A percentile compares a stretch with the other conserved stretches of the same genome.
phyloP scores from a whole-genome alignment of 805 yeast genomes.

The Cyberlindnera euphorbiae region DNA sequence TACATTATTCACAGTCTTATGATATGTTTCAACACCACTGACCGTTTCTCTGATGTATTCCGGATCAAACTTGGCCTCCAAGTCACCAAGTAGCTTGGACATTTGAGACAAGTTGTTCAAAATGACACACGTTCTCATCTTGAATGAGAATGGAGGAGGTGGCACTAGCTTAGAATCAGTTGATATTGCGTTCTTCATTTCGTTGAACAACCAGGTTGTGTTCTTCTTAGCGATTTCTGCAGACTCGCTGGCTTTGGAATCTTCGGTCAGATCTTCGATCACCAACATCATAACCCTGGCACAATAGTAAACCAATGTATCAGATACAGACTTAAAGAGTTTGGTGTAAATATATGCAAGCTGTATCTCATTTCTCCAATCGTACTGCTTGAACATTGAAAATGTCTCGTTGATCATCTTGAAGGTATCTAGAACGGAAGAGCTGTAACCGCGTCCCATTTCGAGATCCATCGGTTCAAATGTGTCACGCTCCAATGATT shows the following conservation, averaged over 20 bases:
- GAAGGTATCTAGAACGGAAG: constrained; percentile 66
- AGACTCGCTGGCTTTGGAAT: too few species aligned
- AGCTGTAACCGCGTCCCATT: constrained; percentile 40
- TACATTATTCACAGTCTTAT: constrained; percentile 38
- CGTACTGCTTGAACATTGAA: constrained; percentile 49
- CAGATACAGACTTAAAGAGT: constrained; percentile 59
- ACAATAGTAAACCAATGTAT: constrained; percentile 51
- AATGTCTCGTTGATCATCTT: constrained; percentile 55
- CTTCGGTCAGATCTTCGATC: constrained; percentile 42
- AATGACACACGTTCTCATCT: constrained; percentile 64
- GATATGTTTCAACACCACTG: constrained; percentile 13
- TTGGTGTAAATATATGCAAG: constrained; percentile 56
- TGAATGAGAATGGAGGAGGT: constrained; percentile 55
- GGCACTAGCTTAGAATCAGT: constrained; percentile 31
- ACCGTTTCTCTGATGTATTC: constrained; percentile 40
- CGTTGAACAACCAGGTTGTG: constrained; percentile 42
- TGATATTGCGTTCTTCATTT: constrained; percentile 46
- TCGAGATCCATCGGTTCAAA: constrained; percentile 48
- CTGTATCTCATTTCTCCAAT: constrained; percentile 66
- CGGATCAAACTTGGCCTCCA: constrained; percentile 57
- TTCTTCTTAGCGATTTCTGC: constrained; percentile 29
- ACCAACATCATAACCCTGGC: constrained; percentile 31
- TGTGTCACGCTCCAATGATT: constrained; percentile 54
- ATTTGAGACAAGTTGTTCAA: constrained; percentile 60
- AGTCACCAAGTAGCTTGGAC: constrained; percentile 40